phyloP scores from a whole-genome alignment of 2,329 filamentous ascomycete genomes.

The Fusarium acutatum region DNA sequence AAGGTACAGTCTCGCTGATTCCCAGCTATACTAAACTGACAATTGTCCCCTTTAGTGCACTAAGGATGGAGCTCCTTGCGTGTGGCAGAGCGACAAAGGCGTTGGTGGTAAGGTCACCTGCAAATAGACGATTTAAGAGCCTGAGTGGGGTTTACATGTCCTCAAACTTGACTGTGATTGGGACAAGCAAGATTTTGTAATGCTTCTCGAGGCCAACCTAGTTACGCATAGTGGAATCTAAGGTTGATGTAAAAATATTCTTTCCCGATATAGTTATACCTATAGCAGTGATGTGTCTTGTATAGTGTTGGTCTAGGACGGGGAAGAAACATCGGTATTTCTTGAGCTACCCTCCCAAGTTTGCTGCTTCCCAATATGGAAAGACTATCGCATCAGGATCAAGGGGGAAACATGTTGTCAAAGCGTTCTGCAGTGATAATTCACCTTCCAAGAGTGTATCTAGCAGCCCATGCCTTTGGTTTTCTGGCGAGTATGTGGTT shows the following conservation, averaged over 20 bases:
- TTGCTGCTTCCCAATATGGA: neutral
- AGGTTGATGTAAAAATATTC: no score
- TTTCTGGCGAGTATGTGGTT: neutral
- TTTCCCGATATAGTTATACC: no score
- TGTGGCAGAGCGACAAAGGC: neutral
- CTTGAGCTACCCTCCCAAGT: neutral
- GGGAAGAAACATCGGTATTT: accelerated
- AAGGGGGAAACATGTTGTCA: neutral
- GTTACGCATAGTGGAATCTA: no score
- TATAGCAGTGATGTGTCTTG: no score
- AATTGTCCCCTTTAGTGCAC: neutral
- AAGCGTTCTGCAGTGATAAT: neutral
- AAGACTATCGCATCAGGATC: neutral
- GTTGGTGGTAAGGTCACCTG: neutral
- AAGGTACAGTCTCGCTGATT: neutral
- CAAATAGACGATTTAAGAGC: neutral
- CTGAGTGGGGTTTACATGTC: accelerated
- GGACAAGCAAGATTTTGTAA: neutral
- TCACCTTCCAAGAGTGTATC: neutral
- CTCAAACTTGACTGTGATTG: neutral
- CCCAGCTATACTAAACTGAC: accelerated
- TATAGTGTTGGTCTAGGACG: neutral
- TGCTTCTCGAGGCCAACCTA: no score
- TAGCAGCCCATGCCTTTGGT: neutral
- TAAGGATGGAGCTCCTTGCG: neutral